These are phyloP conservation scores for Ceriops zippeliana DNA, from an alignment of 345 rosid species.

Conservation along the genomic window DNA sequence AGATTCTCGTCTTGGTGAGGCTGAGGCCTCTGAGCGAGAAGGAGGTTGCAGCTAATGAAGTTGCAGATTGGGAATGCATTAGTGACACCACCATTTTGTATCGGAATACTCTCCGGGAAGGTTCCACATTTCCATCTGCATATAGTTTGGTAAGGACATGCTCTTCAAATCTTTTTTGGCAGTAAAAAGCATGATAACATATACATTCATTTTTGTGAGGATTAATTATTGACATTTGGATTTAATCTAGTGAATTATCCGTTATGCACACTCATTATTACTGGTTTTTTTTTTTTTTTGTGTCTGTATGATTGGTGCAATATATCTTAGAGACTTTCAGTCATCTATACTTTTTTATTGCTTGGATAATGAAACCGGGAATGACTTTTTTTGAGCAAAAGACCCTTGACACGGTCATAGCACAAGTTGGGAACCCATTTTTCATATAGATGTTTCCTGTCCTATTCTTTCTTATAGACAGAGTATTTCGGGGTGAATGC, in stretches of 20 bases:
- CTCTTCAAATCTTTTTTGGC: not conserved
- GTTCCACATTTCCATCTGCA: slow-evolving; percentile 86
- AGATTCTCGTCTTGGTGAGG: slow-evolving; percentile 87
- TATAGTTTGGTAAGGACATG: slow-evolving; percentile 71
- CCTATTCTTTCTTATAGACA: slow-evolving; percentile 44
- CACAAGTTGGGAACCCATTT: not conserved
- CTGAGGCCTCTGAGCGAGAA: slow-evolving; percentile 89
- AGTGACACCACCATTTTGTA: slow-evolving; percentile 74
- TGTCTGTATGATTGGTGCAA: not conserved
- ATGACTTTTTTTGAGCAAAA: not conserved
- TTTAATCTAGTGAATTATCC: slow-evolving; percentile 9
- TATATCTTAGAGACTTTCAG: not conserved
- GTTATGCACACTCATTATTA: not conserved
- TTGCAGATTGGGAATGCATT: slow-evolving; percentile 97
- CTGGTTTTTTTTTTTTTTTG: not conserved
- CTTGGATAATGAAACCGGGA: not conserved
- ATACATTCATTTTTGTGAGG: not conserved
- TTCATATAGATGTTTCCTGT: not conserved
- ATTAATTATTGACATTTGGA: slow-evolving; percentile 5
- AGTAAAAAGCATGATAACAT: not conserved
- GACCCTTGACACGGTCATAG: not conserved
- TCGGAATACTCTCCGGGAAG: slow-evolving; percentile 90
- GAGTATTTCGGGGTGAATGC: slow-evolving; percentile 86
- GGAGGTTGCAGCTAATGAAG: slow-evolving; percentile 70
- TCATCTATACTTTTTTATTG: not conserved